These are phyloP conservation scores for Cryptococcus sp. DNA, from an alignment of 1,284 basidiomycete genomes.

Conservation along the genomic window DNA sequence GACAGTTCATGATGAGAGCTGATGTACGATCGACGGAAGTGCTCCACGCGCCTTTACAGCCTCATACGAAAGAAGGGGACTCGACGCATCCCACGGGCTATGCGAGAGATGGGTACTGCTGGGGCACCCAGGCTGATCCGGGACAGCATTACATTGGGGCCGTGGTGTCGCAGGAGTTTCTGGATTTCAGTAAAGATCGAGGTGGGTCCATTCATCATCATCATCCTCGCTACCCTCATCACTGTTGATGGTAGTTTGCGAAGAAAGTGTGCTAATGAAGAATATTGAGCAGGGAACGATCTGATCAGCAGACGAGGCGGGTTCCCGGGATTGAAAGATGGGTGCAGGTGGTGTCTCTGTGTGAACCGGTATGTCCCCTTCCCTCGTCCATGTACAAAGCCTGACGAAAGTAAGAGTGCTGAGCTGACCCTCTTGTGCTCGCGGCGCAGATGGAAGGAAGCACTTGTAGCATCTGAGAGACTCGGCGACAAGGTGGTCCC, in stretches of 20 bases:
- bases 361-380: conserved; percentile 38
- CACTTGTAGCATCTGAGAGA: conserved; percentile 41
- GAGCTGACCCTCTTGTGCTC: not conserved
- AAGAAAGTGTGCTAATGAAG: not conserved
- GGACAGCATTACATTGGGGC: conserved; percentile 49
- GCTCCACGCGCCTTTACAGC: conserved; percentile 42
- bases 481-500: conserved; percentile 48
- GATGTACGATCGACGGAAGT: conserved; percentile 22
- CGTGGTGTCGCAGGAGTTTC: conserved; percentile 46
- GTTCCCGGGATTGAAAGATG: conserved; percentile 46
- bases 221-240: not conserved
- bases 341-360: conserved; percentile 53
- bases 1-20: not conserved
- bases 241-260: not conserved
- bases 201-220: conserved; percentile 28
- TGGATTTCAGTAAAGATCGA: conserved; percentile 44
- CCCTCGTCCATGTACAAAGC: not conserved
- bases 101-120: conserved; percentile 48
- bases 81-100: conserved; percentile 45
- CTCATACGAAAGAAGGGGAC: conserved; percentile 37
- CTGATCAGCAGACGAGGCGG: conserved; percentile 39
- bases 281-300: conserved; percentile 42
- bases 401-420: no score
- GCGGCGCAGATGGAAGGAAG: conserved; percentile 49
- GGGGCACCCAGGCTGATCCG: conserved; percentile 37